These are phyloP conservation scores for Melaleuca quinquenervia DNA, from an alignment of 345 rosid genomes.

Conservation along the genomic window DNA sequence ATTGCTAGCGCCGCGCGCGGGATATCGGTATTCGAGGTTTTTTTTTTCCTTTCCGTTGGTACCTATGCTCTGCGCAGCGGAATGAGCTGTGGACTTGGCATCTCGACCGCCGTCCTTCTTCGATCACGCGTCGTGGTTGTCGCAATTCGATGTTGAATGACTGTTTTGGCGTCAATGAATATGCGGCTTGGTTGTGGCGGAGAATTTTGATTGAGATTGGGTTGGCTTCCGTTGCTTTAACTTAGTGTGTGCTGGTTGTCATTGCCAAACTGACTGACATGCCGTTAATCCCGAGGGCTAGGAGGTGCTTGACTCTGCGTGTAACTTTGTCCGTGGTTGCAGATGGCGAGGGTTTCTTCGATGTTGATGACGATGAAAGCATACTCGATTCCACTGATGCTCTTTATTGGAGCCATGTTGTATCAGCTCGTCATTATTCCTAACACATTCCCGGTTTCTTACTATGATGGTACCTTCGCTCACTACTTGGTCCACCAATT, in stretches of 20 bases:
- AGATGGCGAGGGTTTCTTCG: slow-evolving; percentile 31
- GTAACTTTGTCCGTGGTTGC: background rate
- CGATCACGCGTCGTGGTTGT: background rate
- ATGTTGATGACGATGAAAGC: slow-evolving; percentile 29
- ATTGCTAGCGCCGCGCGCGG: background rate
- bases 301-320: background rate
- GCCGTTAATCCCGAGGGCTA: background rate
- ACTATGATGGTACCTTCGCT: slow-evolving; percentile 63
- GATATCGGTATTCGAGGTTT: background rate
- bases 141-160: background rate
- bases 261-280: background rate
- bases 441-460: slow-evolving; percentile 61
- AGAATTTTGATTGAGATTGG: background rate
- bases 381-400: slow-evolving; percentile 49
- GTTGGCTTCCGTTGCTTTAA: background rate
- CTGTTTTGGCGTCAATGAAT: background rate
- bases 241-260: background rate
- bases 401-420: slow-evolving; percentile 47
- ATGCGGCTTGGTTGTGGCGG: background rate
- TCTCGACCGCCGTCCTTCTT: background rate
- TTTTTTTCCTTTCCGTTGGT: background rate
- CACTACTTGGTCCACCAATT: background rate
- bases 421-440: slow-evolving; percentile 80
- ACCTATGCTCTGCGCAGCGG: background rate
- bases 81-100: background rate